These are phyloP conservation scores for Neonectria ditissima DNA, from an alignment of 2,329 filamentous ascomycete genomes.

Conservation along the genomic window DNA sequence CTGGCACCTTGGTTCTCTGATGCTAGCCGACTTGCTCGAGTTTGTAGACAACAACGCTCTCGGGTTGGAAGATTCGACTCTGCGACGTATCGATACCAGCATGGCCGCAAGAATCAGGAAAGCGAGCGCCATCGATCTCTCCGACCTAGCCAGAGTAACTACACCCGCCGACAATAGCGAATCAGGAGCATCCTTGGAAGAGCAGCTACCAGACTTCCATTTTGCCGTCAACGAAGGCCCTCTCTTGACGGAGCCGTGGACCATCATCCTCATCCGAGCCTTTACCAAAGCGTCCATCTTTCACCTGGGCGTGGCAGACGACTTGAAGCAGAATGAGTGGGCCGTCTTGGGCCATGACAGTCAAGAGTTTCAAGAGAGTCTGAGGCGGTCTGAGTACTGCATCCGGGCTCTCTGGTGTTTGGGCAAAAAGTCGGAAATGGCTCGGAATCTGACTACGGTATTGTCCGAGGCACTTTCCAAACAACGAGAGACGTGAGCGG, in stretches of 20 bases:
- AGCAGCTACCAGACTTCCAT: slow-evolving; percentile 58
- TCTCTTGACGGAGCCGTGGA: slow-evolving; percentile 70
- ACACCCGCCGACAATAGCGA: slow-evolving; percentile 45
- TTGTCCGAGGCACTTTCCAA: slow-evolving; percentile 17
- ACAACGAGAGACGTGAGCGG: background rate
- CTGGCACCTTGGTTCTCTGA: slow-evolving; percentile 67
- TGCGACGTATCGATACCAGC: slow-evolving; percentile 40
- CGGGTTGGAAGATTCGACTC: slow-evolving; percentile 34
- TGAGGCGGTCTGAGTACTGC: slow-evolving; percentile 58
- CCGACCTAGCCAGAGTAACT: slow-evolving; percentile 60
- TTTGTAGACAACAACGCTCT: slow-evolving; percentile 56
- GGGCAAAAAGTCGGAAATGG: slow-evolving; percentile 65
- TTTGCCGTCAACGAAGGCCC: slow-evolving; percentile 65
- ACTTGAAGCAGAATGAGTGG: slow-evolving; percentile 36
- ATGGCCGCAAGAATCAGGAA: slow-evolving; percentile 56
- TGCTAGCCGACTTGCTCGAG: slow-evolving; percentile 67
- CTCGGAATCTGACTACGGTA: slow-evolving; percentile 39
- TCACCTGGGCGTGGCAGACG: slow-evolving; percentile 49
- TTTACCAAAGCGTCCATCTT: slow-evolving; percentile 60
- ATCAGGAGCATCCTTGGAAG: background rate
- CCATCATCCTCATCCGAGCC: slow-evolving; percentile 63
- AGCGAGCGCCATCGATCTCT: slow-evolving; percentile 58
- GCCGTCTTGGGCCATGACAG: slow-evolving; percentile 38
- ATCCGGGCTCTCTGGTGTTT: slow-evolving; percentile 65
- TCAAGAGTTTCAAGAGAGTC: slow-evolving; percentile 43